Evolutionary conservation across 179 eudicot species (phyloP).

Genomic region (Spergularia azorica): DNA sequence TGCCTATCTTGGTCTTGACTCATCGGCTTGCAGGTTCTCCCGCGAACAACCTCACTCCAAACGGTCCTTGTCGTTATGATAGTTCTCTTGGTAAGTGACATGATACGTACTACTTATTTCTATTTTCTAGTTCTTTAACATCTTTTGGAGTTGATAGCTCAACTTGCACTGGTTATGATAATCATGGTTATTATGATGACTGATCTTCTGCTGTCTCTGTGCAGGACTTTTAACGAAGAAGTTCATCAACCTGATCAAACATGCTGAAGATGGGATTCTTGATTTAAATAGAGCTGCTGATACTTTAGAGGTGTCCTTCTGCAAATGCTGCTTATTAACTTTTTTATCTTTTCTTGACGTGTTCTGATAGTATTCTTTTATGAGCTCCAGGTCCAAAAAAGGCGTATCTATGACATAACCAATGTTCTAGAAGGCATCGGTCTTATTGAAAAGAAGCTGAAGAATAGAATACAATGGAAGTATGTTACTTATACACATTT

Average conservation of each 20-base stretch:
- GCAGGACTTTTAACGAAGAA: conserved; percentile 86
- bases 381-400: conserved; percentile 74
- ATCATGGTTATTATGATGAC: not conserved
- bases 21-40: conserved; percentile 75
- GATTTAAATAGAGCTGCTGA: conserved; percentile 92
- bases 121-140: no score
- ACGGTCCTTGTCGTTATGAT: conserved; percentile 90
- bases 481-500: conserved; percentile 39
- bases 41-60: conserved; percentile 70
- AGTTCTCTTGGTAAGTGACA: conserved; percentile 76
- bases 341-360: not conserved
- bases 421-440: conserved; percentile 97
- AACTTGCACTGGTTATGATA: not conserved
- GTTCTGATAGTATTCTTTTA: conserved; percentile 30
- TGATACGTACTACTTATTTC: not conserved
- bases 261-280: conserved; percentile 93
- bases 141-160: not conserved
- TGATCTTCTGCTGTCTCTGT: conserved; percentile 4
- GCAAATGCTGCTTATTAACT: not conserved
- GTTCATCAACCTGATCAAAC: conserved; percentile 82
- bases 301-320: conserved; percentile 62
- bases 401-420: conserved; percentile 95
- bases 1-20: conserved; percentile 3
- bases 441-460: conserved; percentile 89
- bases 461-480: conserved; percentile 98